phyloP scores from a whole-genome alignment of 148 eudicot species.

The Rhododendron simsii region DNA sequence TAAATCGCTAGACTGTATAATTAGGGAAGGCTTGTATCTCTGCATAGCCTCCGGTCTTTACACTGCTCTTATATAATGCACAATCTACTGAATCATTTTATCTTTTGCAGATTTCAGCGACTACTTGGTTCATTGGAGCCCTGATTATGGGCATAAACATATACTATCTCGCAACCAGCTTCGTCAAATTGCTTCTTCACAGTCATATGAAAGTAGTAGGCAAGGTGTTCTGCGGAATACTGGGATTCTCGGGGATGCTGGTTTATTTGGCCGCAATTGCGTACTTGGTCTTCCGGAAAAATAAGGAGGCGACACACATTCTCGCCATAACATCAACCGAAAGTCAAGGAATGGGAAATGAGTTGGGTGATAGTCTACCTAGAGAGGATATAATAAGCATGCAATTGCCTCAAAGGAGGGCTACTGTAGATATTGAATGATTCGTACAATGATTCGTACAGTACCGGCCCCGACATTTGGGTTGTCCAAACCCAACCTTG shows the following conservation, averaged over 20 bases:
- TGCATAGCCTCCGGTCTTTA: not conserved
- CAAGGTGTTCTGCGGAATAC: slow-evolving; percentile 49
- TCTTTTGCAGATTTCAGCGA: slow-evolving; percentile 59
- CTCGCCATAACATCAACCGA: slow-evolving; percentile 47
- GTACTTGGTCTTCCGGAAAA: slow-evolving; percentile 69
- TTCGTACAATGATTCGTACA: no score
- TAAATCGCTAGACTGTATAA: not conserved
- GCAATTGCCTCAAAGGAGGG: slow-evolving; percentile 74
- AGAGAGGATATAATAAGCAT: slow-evolving; percentile 79
- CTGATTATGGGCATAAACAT: slow-evolving; percentile 85
- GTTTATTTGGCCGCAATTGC: slow-evolving; percentile 69
- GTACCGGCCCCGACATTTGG: no score
- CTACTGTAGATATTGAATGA: slow-evolving; percentile 25
- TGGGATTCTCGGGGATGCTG: slow-evolving; percentile 65
- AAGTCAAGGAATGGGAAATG: slow-evolving; percentile 27
- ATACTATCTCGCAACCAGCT: slow-evolving; percentile 66
- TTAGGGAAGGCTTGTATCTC: not conserved
- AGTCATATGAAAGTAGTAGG: slow-evolving; percentile 51
- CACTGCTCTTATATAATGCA: not conserved
- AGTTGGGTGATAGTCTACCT: slow-evolving; percentile 30
- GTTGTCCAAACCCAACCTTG: no score
- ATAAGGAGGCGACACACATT: slow-evolving; percentile 55
- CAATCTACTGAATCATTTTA: not conserved
- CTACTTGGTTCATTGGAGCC: slow-evolving; percentile 82
- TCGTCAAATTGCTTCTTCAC: slow-evolving; percentile 55